Conservation (phyloP, 495 filamentous ascomycete genomes). For the Penicillium canescens region DNA sequence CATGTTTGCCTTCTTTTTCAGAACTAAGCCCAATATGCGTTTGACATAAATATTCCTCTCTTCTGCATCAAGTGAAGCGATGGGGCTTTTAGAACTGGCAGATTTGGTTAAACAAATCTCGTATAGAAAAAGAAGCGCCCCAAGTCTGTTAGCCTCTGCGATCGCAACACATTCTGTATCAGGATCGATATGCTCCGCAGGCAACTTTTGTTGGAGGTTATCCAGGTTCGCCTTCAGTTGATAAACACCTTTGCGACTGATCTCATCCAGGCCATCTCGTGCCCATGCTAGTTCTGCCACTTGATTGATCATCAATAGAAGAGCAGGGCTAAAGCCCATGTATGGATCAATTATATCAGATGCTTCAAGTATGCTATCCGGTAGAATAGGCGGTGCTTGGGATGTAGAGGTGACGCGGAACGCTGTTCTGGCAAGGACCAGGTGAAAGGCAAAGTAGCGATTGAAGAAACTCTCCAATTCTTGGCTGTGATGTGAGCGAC, state of each 20-base stretch:
- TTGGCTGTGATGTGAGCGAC: constrained; percentile 13
- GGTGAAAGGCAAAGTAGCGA: constrained; percentile 26
- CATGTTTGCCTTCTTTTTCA: constrained; percentile 18
- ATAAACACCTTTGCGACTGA: background rate
- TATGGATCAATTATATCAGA: constrained; percentile 24
- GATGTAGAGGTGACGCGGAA: constrained; percentile 13
- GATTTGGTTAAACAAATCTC: constrained; percentile 18
- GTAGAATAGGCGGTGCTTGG: background rate
- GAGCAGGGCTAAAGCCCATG: constrained; percentile 26
- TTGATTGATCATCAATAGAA: constrained; percentile 23
- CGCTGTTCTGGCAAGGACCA: constrained; percentile 24
- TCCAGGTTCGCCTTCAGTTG: constrained; percentile 10
- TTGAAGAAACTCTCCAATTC: constrained; percentile 24
- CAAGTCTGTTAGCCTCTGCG: constrained; percentile 26
- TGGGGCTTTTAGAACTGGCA: background rate
- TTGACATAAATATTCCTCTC: constrained; percentile 13
- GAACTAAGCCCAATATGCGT: constrained; percentile 10
- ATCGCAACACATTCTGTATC: constrained; percentile 20
- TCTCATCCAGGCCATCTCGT: constrained; percentile 1
- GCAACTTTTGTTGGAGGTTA: constrained; percentile 14
- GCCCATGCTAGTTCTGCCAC: constrained; percentile 21
- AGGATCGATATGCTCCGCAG: constrained; percentile 8
- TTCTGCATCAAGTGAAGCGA: background rate
- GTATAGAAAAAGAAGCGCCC: constrained; percentile 24
- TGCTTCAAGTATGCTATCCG: constrained; percentile 8